Evolutionary conservation across 768 basidiomycete genomes (phyloP), one percentile per base, ranked within the genome.

Genomic region (Suillus subluteus): DNA sequence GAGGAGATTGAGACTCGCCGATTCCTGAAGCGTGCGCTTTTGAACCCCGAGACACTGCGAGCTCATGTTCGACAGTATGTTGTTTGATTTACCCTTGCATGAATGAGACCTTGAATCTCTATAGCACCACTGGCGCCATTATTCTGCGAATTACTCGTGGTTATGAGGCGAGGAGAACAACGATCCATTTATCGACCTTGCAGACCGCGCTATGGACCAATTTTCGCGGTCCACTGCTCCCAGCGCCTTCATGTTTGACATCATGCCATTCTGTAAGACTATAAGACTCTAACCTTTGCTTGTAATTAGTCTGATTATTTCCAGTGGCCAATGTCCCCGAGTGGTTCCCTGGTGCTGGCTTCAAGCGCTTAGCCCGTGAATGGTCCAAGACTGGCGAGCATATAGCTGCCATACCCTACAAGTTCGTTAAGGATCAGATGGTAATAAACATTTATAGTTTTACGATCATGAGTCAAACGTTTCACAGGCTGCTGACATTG

Each of bases 341-440:
- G 68, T 86, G 87, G 84, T 69, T 88, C 26, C 88, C 88, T 35
- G 87, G 87, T 0, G 82, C 82, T 56, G 79, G 79, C 0, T 90
- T 88, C 76, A 80, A 87, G 71, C 72, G 75, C 67, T 84, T 78
- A 67, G 89, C 88, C 1, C 79, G 77, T 41, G 78, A 78, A 55
- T 90, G 87, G 87, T 79, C 81, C 23, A 72, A 75, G 3, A 88
- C 87, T 0, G 77, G 89, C 37, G 69, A 75, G 11, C 81, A 88
- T 59, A 82, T 88, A 84, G 87, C 87, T 37, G 81, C 86, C 35
- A 79, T 78, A 65, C 88, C 89, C 11, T 80, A 84, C 71, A 79
- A 81, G 46, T 86, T 84, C 65, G 88, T 88, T 59, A 88, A 88
- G 72, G 83, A 88, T 66, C 86, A 89, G 73, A 82, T 88, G 77